Evolutionary conservation across 306 rosid genomes (phyloP), one percentile per base, ranked within the genome.

Genomic region (Gastrolobium bilobum): DNA sequence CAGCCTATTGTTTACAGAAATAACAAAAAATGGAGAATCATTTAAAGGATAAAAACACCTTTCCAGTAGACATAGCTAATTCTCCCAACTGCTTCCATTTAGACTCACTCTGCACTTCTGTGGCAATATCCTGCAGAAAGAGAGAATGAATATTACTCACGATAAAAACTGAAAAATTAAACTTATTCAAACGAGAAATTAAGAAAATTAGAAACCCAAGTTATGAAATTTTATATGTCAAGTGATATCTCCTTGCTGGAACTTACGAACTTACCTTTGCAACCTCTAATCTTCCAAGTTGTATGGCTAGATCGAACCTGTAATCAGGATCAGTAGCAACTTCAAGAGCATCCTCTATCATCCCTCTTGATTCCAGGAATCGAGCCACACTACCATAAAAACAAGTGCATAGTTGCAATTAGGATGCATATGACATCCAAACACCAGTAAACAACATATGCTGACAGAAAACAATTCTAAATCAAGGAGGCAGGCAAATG

Each of bases 21-120:
- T 46, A 81, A 77, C 74, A 29, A 11, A 58, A 6, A 46, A 65
- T 34, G 20, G 10, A 42, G 20, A 54, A 1, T 42, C n/a, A 53
- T 70, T 57, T 61, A 37, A 57, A 10, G 46, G 29, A 74, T 62
- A 74, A 53, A 44, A 67, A 59, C 78, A 93, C 99, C 92, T 91
- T 91, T 81, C 99, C 98, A 39, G 87, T 85, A 62, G 99, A 96
- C 98, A 96, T 96, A 4, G 99, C 98, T 70, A 96, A 87, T 82
- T 93, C 99, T 81, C 99, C 99, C 87, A 96, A 85, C 88, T 93
- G 99, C 91, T 90, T 96, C 99, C 99, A 96, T 87, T 96, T 96
- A 67, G 98, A 83, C 83, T 96, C 98, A 38, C 93, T 91, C 67
- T 93, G 93, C 87, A 87, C 96, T 81, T 84, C 96, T 20, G 91